phyloP scores from a whole-genome alignment of 192 early-diverging fungal genomes.

The Backusella psychrophila region DNA sequence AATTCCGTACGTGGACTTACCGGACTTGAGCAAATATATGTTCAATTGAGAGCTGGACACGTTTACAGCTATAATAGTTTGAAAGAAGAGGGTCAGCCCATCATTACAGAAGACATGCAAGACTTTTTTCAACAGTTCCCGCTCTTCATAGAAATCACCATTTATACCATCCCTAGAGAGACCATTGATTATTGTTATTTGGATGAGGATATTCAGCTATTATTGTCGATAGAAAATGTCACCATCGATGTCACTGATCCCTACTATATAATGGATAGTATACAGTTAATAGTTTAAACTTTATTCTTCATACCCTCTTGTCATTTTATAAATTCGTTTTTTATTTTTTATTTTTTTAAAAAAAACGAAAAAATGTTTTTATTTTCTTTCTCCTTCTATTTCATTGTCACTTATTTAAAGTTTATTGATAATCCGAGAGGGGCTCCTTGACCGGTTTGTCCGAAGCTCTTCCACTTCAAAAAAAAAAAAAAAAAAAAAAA shows the following conservation, averaged over 20 bases:
- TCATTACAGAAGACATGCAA: slow-evolving; percentile 26
- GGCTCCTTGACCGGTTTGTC: not conserved
- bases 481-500: too few relatives aligned
- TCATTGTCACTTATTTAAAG: not conserved
- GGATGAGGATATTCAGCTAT: slow-evolving; percentile 7
- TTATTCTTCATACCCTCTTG: not conserved
- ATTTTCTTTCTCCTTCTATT: not conserved
- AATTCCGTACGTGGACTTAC: slow-evolving; percentile 18
- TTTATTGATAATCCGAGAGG: not conserved
- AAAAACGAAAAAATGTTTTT: not conserved
- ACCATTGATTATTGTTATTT: not conserved
- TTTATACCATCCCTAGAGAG: slow-evolving; percentile 22
- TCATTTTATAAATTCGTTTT: not conserved
- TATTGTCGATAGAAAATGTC: slow-evolving; percentile 32
- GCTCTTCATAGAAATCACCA: slow-evolving; percentile 35
- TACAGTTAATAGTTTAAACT: not conserved
- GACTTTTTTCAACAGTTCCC: slow-evolving; percentile 43
- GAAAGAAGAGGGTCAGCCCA: slow-evolving; percentile 21
- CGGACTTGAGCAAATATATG: slow-evolving; percentile 20
- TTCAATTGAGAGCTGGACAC: slow-evolving; percentile 39
- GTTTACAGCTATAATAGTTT: slow-evolving; percentile 28
- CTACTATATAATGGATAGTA: slow-evolving; percentile 16
- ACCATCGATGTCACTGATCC: slow-evolving; percentile 22
- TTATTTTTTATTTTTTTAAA: not conserved
- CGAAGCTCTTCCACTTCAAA: not conserved